Evolutionary conservation across 306 rosid species (phyloP).

Genomic region (Cicer cuneatum): DNA sequence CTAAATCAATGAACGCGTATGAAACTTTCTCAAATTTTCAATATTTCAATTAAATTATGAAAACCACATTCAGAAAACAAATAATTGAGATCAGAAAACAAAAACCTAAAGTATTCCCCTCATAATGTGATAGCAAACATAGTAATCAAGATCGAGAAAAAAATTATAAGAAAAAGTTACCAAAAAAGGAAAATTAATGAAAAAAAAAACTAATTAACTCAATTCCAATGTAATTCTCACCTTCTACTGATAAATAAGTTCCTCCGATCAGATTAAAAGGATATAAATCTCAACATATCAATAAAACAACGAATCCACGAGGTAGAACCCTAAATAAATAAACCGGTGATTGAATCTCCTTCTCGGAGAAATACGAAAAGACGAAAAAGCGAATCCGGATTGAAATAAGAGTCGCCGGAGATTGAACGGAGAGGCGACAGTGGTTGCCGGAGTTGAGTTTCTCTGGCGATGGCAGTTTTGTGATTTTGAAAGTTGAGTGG

Average conservation of each 20-base stretch:
- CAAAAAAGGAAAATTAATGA: constrained; percentile 1
- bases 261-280: constrained; percentile 19
- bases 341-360: constrained; percentile 6
- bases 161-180: neutral
- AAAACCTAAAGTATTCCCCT: constrained; percentile 15
- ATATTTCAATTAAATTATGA: constrained; percentile 5
- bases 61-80: neutral
- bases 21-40: constrained; percentile 2
- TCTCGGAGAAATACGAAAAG: neutral
- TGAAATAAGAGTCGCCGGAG: constrained; percentile 21
- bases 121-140: constrained; percentile 36
- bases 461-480: constrained; percentile 46
- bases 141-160: constrained; percentile 36
- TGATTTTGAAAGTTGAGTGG: constrained; percentile 36
- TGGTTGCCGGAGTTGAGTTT: constrained; percentile 43
- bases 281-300: constrained; percentile 34
- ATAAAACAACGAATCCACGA: constrained; percentile 28
- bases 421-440: constrained; percentile 12
- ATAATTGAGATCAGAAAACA: constrained; percentile 22
- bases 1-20: constrained; percentile 31
- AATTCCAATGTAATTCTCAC: constrained; percentile 37
- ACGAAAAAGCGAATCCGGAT: constrained; percentile 14
- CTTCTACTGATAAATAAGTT: constrained; percentile 32
- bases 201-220: constrained; percentile 16
- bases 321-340: constrained; percentile 13